phyloP scores from a whole-genome alignment of 2,329 filamentous ascomycete species.

The Cryphonectria carpinicola region DNA sequence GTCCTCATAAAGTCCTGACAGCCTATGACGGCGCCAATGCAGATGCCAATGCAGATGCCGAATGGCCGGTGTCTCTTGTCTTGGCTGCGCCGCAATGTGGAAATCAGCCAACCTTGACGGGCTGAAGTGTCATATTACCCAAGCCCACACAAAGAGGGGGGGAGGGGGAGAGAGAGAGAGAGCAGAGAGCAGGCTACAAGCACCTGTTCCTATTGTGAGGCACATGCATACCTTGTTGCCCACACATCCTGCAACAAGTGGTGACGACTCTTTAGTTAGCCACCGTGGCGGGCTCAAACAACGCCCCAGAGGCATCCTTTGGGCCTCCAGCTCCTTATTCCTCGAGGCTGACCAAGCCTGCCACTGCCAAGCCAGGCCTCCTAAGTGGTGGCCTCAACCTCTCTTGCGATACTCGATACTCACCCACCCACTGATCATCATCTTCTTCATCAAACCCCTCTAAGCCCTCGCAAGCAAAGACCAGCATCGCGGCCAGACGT shows the following conservation, averaged over 20 bases:
- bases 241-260: background rate
- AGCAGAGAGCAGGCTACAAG: no score
- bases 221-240: background rate
- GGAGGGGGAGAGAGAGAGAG: no score
- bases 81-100: background rate
- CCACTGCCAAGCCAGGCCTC: background rate
- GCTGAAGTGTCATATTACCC: background rate
- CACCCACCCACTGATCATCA: background rate
- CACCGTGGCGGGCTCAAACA: background rate
- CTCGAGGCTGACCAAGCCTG: background rate
- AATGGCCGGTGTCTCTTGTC: background rate
- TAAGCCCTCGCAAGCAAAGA: background rate
- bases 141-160: background rate
- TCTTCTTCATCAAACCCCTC: background rate
- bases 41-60: background rate
- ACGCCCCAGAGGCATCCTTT: slow-evolving; percentile 9
- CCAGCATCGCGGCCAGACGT: background rate
- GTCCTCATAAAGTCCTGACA: background rate
- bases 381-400: background rate
- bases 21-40: background rate
- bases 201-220: background rate
- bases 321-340: background rate
- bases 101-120: background rate
- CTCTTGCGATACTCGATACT: background rate
- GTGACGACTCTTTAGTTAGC: background rate